phyloP scores from a whole-genome alignment of 371 early-diverging fungal genomes.

The Mucor mucedo region DNA sequence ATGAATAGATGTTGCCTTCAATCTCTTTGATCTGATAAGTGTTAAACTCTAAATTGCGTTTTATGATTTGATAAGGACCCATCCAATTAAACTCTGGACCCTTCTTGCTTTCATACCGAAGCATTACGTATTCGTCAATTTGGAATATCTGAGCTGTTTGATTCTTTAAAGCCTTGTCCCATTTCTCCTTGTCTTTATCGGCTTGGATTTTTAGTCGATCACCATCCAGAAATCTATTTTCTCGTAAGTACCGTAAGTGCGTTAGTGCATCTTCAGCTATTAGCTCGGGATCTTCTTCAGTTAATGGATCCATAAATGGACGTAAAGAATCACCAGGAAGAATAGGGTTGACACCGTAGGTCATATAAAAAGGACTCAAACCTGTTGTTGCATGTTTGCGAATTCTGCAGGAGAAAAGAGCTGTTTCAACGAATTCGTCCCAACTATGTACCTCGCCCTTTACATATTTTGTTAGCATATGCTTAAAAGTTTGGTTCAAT shows the following conservation, averaged over 20 bases:
- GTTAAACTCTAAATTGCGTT: too few species aligned
- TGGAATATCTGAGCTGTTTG: background rate
- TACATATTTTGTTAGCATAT: conserved; percentile 9
- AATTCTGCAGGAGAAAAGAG: conserved; percentile 16
- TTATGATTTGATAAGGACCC: too few species aligned
- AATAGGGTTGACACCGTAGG: conserved; percentile 23
- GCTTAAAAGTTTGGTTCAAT: conserved; percentile 22
- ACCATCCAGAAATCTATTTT: background rate
- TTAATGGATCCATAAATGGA: conserved; percentile 9
- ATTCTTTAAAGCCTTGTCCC: conserved; percentile 22
- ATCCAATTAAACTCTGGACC: too few species aligned
- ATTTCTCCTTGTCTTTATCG: conserved; percentile 23
- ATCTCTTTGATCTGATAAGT: too few species aligned
- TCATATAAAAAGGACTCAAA: conserved; percentile 19
- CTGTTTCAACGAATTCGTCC: conserved; percentile 13
- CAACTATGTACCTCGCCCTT: conserved; percentile 8
- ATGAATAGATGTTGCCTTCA: conserved; percentile 6
- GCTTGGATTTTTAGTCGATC: background rate
- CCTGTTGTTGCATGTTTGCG: conserved; percentile 12
- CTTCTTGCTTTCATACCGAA: too few species aligned
- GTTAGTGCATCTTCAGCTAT: background rate
- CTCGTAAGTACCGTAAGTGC: background rate
- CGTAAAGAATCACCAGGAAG: conserved; percentile 19
- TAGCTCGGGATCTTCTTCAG: conserved; percentile 5
- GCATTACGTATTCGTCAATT: conserved; percentile 11